These are phyloP conservation scores for Tritrichomonas musculus DNA, from an alignment of 208 protist species.

Conservation along the genomic window DNA sequence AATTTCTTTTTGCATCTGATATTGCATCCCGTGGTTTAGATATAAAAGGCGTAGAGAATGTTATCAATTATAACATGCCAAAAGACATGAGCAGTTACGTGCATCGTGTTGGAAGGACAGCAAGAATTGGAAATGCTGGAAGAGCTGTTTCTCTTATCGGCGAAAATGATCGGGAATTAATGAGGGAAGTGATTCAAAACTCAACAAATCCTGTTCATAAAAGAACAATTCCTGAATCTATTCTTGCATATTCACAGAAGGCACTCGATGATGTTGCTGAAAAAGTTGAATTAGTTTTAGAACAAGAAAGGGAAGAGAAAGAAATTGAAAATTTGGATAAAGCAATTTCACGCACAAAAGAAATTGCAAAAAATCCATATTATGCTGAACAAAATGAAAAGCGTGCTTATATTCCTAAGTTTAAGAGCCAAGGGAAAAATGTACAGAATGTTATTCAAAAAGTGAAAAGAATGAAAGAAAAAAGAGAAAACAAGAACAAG, in stretches of 20 bases:
- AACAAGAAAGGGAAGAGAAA: constrained; percentile 29
- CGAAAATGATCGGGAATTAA: constrained; percentile 38
- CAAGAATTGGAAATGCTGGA: constrained; percentile 50
- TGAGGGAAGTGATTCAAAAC: not conserved
- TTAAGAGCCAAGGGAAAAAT: not conserved
- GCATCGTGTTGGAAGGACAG: constrained; percentile 52
- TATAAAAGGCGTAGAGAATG: constrained; percentile 56
- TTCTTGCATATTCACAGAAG: not conserved
- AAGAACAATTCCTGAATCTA: not conserved
- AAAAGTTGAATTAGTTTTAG: not conserved
- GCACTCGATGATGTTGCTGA: not conserved
- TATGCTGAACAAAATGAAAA: not conserved
- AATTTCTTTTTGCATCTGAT: constrained; percentile 52
- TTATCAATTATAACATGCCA: constrained; percentile 63
- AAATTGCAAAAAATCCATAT: not conserved
- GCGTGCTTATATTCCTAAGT: not conserved
- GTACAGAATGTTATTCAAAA: not conserved
- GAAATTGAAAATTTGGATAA: not conserved
- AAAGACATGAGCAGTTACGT: constrained; percentile 50
- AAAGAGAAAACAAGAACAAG: not conserved
- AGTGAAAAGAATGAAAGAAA: constrained; percentile 16
- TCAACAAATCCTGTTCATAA: not conserved
- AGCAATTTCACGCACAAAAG: not conserved
- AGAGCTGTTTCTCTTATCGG: constrained; percentile 54
- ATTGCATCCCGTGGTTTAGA: constrained; percentile 55